phyloP scores from a whole-genome alignment of 202 grass and related monocot species.

The Dendrocalamus latiflorus region DNA sequence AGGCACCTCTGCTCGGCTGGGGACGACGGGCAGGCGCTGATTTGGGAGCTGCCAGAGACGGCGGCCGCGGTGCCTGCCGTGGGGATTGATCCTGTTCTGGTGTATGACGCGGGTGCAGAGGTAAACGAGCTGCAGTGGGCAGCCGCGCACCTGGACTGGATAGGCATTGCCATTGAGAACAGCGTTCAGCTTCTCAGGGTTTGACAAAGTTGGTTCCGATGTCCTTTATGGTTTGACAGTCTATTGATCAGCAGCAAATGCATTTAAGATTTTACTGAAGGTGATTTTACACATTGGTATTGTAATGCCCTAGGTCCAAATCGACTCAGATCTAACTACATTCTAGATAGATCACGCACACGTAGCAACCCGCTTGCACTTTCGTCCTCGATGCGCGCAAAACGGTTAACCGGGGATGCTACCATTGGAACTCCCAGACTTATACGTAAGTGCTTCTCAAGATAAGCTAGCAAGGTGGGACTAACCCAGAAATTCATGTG shows the following conservation, averaged over 20 bases:
- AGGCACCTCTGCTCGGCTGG: slow-evolving; percentile 72
- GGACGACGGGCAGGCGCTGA: slow-evolving; percentile 78
- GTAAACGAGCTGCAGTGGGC: slow-evolving; percentile 91
- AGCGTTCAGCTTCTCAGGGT: slow-evolving; percentile 84
- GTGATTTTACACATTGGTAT: not conserved
- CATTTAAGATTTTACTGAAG: not conserved
- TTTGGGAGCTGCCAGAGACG: slow-evolving; percentile 68
- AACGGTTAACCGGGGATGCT: too few relatives aligned
- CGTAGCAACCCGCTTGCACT: too few relatives aligned
- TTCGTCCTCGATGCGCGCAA: too few relatives aligned
- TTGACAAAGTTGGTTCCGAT: slow-evolving; percentile 45
- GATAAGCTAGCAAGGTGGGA: too few relatives aligned
- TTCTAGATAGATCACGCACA: too few relatives aligned
- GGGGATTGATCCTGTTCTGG: slow-evolving; percentile 66
- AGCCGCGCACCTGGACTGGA: slow-evolving; percentile 64
- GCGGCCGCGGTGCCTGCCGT: slow-evolving; percentile 36
- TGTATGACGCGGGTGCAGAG: slow-evolving; percentile 59
- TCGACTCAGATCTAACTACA: too few relatives aligned
- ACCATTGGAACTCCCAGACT: too few relatives aligned
- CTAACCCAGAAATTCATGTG: too few relatives aligned
- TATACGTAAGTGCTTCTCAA: too few relatives aligned
- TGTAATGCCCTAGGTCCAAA: too few relatives aligned
- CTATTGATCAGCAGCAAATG: not conserved
- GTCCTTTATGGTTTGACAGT: not conserved
- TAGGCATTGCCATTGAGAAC: slow-evolving; percentile 84